Conservation (phyloP, 345 rosid species). For the Dipteronia sinensis region DNA sequence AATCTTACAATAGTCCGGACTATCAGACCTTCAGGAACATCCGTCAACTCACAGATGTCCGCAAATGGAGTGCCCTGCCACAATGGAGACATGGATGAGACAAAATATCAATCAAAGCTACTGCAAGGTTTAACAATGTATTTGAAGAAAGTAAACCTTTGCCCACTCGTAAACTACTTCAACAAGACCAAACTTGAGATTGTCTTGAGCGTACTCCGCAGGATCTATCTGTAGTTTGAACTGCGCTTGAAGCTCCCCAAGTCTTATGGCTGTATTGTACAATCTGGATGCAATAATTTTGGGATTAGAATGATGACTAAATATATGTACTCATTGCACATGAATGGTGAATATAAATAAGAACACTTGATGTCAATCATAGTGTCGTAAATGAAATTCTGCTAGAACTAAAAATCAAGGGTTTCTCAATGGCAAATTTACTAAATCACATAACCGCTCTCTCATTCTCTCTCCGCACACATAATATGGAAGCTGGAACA, state of each 20-base stretch:
- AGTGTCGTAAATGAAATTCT: neutral
- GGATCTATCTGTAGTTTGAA: conserved; percentile 62
- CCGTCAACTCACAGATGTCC: conserved; percentile 90
- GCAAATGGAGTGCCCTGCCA: conserved; percentile 95
- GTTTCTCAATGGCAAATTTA: neutral
- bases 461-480: neutral
- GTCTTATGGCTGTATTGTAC: conserved; percentile 71
- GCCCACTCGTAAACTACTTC: conserved; percentile 99
- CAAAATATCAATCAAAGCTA: conserved; percentile 3
- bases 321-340: neutral
- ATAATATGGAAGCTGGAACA: neutral
- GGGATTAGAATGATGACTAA: conserved; percentile 22
- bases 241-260: conserved; percentile 72
- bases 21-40: conserved; percentile 95
- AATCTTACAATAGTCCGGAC: conserved; percentile 90
- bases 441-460: neutral
- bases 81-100: conserved; percentile 17
- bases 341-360: neutral
- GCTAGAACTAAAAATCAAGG: neutral
- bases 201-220: conserved; percentile 73
- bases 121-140: neutral
- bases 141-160: conserved; percentile 53
- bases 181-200: conserved; percentile 90
- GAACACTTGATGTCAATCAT: neutral
- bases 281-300: conserved; percentile 44